A percentile compares a stretch with the other conserved stretches of the same genome.
phyloP scores from a whole-genome alignment of 345 rosid species.

The Trapa bicornis region DNA sequence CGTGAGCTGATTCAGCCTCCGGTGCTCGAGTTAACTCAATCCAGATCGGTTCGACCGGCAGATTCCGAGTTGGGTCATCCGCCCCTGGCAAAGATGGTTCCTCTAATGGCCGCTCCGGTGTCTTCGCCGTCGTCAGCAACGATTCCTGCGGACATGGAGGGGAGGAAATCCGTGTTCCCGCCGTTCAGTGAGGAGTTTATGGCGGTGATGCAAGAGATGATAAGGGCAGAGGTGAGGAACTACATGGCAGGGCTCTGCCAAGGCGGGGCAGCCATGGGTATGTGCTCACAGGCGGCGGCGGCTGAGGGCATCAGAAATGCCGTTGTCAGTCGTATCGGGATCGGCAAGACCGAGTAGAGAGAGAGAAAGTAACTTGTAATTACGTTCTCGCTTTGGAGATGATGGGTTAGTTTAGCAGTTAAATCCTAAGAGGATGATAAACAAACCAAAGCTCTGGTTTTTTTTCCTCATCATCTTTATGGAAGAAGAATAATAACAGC shows the following conservation, averaged over 20 bases:
- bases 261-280: constrained; percentile 22
- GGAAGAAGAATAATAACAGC: neutral
- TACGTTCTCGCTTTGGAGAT: neutral
- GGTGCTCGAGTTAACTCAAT: too few species aligned
- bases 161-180: constrained; percentile 16
- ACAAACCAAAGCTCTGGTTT: neutral
- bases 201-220: constrained; percentile 86
- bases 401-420: too few species aligned
- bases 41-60: neutral
- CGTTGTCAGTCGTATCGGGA: constrained; percentile 40
- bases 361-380: neutral
- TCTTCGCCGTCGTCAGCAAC: constrained; percentile 1
- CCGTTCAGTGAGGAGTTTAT: constrained; percentile 61
- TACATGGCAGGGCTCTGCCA: constrained; percentile 61
- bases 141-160: constrained; percentile 7
- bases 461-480: neutral
- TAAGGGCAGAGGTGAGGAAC: constrained; percentile 67
- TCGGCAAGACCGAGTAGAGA: constrained; percentile 41
- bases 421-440: too few species aligned
- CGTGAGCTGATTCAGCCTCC: neutral
- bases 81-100: neutral
- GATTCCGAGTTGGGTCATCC: neutral
- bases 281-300: constrained; percentile 41
- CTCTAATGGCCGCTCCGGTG: constrained; percentile 15
- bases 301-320: constrained; percentile 56